Base-by-base conservation (phyloP, 495 filamentous ascomycete species). In the Penicillium malachiteum region DNA sequence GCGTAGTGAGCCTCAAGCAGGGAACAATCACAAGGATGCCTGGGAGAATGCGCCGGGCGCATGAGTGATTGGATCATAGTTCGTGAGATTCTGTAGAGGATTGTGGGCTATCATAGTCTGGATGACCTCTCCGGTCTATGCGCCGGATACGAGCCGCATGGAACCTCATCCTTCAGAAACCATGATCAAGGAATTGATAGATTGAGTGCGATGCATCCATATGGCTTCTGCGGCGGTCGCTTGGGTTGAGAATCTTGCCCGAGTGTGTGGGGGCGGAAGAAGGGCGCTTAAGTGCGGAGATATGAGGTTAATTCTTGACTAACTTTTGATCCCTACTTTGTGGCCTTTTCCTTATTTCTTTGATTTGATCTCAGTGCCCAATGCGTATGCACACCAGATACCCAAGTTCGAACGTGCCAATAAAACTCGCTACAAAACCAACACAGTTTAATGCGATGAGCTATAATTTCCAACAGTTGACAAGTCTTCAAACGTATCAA, bases 281-380 rank as follows among this genome's bases (percentile, higher is more conserved):
- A 21, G 32, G 48, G 48, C 48, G 48, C 48, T 5, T 50, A 50
- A 50, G 33, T 50, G 48, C 48, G 48, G 48, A 30, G 48, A 50
- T 50, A 50, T 39, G 34, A 39, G 34, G 35, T 39, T 50, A 50
- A 50, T 17, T 32, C 26, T 11, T 31, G 1, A 45, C 16, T 37
- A 37, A 13, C 2, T 37, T n/a, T 37, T 37, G 34, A 37, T 37
- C 12, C 7, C 2, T 37, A 37, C 2, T 37, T 37, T 37, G 5
- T 9, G 34, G 7, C 34, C 2, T 37, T 37, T 13, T 37, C 34
- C 34, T 37, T 37, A 10, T 37, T 37, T 37, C 34, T 37, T n/a
- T n/a, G n/a, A n/a, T n/a, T n/a, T n/a, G n/a, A n/a, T n/a, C n/a
- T n/a, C n/a, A 37, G 34, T 37, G 34, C 34, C 34, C 34, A 26